Conservation (phyloP, 2,329 filamentous ascomycete species). For the Arthroderma sp. region DNA sequence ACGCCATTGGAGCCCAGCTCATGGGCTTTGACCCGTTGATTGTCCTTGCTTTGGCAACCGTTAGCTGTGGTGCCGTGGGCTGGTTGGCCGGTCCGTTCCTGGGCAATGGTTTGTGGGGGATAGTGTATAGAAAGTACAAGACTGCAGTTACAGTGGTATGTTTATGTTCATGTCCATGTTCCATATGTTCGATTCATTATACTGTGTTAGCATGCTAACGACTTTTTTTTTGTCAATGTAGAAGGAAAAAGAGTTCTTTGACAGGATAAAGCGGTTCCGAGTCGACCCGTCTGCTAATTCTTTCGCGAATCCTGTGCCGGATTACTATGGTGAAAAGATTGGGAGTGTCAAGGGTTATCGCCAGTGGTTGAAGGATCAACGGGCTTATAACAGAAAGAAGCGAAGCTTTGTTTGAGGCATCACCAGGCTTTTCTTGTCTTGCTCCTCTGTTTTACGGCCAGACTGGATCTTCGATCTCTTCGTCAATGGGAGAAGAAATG, state of each 20-base stretch:
- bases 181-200: slow-evolving; percentile 1
- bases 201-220: not conserved
- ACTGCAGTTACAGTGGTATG: slow-evolving; percentile 56
- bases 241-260: slow-evolving; percentile 93
- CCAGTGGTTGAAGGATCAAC: slow-evolving; percentile 93
- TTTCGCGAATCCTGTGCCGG: slow-evolving; percentile 82
- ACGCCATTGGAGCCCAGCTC: slow-evolving; percentile 49
- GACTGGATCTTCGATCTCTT: not conserved
- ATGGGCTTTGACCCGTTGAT: slow-evolving; percentile 81
- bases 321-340: slow-evolving; percentile 99
- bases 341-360: slow-evolving; percentile 82
- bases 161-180: no score
- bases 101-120: slow-evolving; percentile 66
- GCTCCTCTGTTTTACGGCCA: no score
- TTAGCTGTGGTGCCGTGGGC: slow-evolving; percentile 64
- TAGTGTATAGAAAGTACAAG: slow-evolving; percentile 58
- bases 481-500: not conserved
- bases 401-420: slow-evolving; percentile 22
- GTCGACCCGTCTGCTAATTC: slow-evolving; percentile 85
- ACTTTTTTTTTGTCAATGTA: slow-evolving; percentile 20
- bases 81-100: slow-evolving; percentile 80
- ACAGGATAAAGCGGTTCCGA: slow-evolving; percentile 77
- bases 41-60: slow-evolving; percentile 65
- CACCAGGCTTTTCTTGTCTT: no score
- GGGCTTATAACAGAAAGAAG: slow-evolving; percentile 90